Evolutionary conservation across 768 basidiomycete genomes (phyloP).

Genomic region (Coprinopsis marcescibilis): DNA sequence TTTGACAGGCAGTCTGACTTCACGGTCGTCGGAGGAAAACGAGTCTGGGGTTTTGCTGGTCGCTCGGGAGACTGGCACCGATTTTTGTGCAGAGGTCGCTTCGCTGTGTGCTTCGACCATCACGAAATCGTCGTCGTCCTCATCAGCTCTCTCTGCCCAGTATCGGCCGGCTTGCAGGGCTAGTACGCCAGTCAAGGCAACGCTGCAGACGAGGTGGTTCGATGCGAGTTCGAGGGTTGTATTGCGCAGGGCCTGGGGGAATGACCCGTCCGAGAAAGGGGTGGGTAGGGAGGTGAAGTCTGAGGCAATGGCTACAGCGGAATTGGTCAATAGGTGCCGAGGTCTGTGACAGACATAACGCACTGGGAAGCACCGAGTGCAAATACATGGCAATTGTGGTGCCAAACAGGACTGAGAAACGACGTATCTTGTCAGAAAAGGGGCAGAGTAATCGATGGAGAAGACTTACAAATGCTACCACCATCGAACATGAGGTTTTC

Average conservation of each 20-base stretch:
- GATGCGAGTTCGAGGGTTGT: constrained; percentile 77
- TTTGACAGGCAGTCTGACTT: constrained; percentile 1
- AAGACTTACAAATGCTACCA: constrained; percentile 74
- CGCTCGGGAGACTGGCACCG: constrained; percentile 4
- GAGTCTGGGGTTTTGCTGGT: constrained; percentile 4
- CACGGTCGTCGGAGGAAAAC: neutral
- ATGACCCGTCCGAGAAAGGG: constrained; percentile 46
- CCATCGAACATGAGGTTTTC: constrained; percentile 91
- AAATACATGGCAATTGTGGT: constrained; percentile 68
- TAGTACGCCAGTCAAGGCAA: constrained; percentile 82
- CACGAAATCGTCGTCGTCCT: constrained; percentile 42
- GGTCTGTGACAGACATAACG: constrained; percentile 21
- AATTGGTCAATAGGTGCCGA: constrained; percentile 2
- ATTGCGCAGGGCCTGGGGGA: constrained; percentile 56
- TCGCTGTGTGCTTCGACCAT: constrained; percentile 21
- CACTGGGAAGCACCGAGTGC: constrained; percentile 76
- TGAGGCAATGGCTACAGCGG: constrained; percentile 56
- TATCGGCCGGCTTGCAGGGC: constrained; percentile 78
- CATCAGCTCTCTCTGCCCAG: constrained; percentile 78
- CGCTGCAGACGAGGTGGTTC: constrained; percentile 79
- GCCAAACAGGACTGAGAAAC: constrained; percentile 61
- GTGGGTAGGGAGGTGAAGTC: constrained; percentile 55
- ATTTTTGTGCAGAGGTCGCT: neutral
- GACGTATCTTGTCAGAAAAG: constrained; percentile 4
- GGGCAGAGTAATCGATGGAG: neutral